Evolutionary conservation across 148 eudicot species (phyloP).

Genomic region (Amaranthus hypochondriacus): DNA sequence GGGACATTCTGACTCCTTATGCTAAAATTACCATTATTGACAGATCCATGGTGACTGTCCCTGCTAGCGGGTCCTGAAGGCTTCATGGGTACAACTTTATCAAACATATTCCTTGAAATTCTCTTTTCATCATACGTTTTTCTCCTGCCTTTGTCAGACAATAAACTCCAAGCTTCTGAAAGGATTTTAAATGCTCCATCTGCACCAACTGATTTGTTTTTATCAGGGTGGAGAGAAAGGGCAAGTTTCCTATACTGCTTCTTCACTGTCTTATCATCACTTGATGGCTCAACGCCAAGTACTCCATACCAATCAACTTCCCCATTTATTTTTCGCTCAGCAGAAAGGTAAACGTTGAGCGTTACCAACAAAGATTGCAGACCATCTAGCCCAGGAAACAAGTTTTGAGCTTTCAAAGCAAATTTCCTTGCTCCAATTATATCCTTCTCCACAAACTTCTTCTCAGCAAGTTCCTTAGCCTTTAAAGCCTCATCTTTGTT

Average conservation of each 20-base stretch:
- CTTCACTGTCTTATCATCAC: slow-evolving; percentile 45
- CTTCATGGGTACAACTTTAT: slow-evolving; percentile 22
- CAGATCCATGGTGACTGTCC: slow-evolving; percentile 26
- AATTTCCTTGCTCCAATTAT: slow-evolving; percentile 26
- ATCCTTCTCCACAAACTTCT: slow-evolving; percentile 30
- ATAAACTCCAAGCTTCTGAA: slow-evolving; percentile 57
- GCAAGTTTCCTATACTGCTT: slow-evolving; percentile 57
- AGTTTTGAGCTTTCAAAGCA: slow-evolving; percentile 31
- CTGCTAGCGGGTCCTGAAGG: slow-evolving; percentile 23
- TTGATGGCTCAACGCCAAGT: slow-evolving; percentile 51
- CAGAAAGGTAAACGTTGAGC: slow-evolving; percentile 45
- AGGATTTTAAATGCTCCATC: slow-evolving; percentile 65
- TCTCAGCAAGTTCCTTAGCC: slow-evolving; percentile 33
- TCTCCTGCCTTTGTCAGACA: slow-evolving; percentile 50
- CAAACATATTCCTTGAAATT: slow-evolving; percentile 19
- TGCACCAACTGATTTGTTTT: slow-evolving; percentile 71
- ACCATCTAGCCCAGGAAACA: slow-evolving; percentile 58
- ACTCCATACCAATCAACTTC: slow-evolving; percentile 57
- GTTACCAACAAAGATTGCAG: slow-evolving; percentile 42
- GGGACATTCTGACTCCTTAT: slow-evolving; percentile 25
- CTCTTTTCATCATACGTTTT: slow-evolving; percentile 40
- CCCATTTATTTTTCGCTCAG: slow-evolving; percentile 51
- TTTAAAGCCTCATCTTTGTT: slow-evolving; percentile 33
- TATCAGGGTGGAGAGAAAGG: slow-evolving; percentile 62
- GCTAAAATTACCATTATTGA: slow-evolving; percentile 19